Base-by-base conservation (phyloP, 768 basidiomycete species). In the Boletus speciosus region DNA sequence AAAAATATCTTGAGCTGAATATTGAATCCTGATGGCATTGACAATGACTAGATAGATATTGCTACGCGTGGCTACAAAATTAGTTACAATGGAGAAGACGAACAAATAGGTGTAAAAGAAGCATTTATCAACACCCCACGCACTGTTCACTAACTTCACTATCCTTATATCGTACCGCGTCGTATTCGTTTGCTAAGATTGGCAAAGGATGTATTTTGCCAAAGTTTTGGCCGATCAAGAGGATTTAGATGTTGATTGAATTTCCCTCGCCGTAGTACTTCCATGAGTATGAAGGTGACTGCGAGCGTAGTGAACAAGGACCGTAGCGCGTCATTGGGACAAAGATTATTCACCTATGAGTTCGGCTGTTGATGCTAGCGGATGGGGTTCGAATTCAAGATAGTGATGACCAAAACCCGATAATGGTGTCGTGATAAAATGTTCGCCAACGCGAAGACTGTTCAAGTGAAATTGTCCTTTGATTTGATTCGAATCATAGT, bases 241-340 rank as follows among this genome's bases (percentile, higher is more conserved):
- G 71, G 65, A 53, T 78, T 82, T 5, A 77, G 73, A 25, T 77
- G 76, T 11, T 81, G 75, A 52, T 62, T 68, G 61, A 85, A 85
- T 34, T 81, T 78, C 39, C 81, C 79, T 44, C 82, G 77, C 29
- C 83, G 81, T 15, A 85, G 65, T 32, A 84, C 80, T 64, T 85
- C 83, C 76, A 85, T 79, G 69, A 85, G 77, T 35, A 85, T 71
- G 65, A 84, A 84, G 14, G 81, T 82, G 8, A 84, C 83, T 83
- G 53, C 31, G 21, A 14, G 35, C 12, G 6, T 5, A 21, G 55
- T 73, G 38, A 66, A 49, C 54, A 43, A 40, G 44, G 27, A 35
- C 19, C 19, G 11, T 27, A 31, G 46, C 32, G 23, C 48, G 55
- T 29, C 31, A 34, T 43, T 41, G 9, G 34, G 42, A 39, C 16